phyloP scores from a whole-genome alignment of 2,329 filamentous ascomycete genomes.

The Coniochaeta sp. region DNA sequence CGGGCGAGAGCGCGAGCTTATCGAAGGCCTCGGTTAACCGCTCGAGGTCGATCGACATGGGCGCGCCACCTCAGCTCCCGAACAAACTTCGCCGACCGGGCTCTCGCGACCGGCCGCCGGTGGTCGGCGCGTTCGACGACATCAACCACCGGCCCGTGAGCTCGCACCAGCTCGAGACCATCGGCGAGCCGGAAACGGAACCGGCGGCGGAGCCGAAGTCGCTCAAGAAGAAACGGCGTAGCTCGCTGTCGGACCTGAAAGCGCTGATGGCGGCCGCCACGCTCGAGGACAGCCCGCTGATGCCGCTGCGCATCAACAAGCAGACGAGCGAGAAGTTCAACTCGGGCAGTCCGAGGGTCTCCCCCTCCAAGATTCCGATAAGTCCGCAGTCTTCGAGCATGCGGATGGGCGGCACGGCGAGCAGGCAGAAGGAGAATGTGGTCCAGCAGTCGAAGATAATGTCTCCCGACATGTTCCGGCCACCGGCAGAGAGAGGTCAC shows the following conservation, averaged over 20 bases:
- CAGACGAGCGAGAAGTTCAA: conserved; percentile 50
- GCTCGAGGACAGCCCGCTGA: conserved; percentile 34
- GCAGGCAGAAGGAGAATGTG: conserved; percentile 41
- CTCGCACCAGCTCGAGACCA: conserved; percentile 51
- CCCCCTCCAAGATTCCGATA: conserved; percentile 44
- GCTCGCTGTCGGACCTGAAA: conserved; percentile 80
- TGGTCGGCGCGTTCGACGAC: conserved; percentile 57
- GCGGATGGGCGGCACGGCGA: conserved; percentile 15
- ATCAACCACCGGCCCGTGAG: conserved; percentile 43
- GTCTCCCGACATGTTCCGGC: conserved; percentile 10
- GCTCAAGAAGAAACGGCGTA: conserved; percentile 75
- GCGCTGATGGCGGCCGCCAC: conserved; percentile 54
- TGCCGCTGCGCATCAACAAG: conserved; percentile 44
- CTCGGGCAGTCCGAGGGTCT: conserved; percentile 35
- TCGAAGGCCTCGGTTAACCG: conserved; percentile 61
- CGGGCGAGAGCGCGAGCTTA: conserved; percentile 53
- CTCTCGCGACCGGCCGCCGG: conserved; percentile 52
- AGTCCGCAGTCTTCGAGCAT: conserved; percentile 35
- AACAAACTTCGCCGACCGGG: conserved; percentile 42
- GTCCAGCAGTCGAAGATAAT: conserved; percentile 14
- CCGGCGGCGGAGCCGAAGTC: conserved; percentile 24
- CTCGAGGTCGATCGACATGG: conserved; percentile 72
- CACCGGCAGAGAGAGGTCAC: conserved; percentile 23
- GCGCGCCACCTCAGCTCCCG: conserved; percentile 35
- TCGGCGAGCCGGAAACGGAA: conserved; percentile 47